Percentiles rank a stretch among this genome's conserved stretches.
These are phyloP conservation scores for Cornus controversa DNA, from an alignment of 148 eudicot species.

Conservation along the genomic window DNA sequence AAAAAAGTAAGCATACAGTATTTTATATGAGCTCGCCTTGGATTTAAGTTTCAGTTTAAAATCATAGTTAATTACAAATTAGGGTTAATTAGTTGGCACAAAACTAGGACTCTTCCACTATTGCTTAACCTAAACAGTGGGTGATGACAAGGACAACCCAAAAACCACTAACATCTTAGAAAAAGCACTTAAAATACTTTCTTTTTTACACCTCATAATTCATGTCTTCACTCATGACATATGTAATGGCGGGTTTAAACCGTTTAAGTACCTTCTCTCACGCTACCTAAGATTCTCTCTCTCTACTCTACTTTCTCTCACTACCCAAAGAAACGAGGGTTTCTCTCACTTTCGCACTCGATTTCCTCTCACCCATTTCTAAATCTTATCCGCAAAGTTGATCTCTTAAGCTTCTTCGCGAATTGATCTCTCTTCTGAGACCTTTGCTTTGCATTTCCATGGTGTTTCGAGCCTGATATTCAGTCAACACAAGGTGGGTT, in stretches of 20 bases:
- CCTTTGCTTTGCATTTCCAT: conserved; percentile 9
- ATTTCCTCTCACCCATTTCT: conserved; percentile 8
- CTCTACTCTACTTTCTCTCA: conserved; percentile 12
- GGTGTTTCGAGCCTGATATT: neutral
- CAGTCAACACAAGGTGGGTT: conserved; percentile 3
- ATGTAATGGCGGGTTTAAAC: conserved; percentile 6
- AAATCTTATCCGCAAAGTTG: neutral
- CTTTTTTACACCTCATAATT: neutral
- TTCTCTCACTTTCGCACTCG: conserved; percentile 18
- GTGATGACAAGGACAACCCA: too few species aligned
- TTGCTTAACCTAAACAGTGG: too few species aligned
- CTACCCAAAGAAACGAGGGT: conserved; percentile 16
- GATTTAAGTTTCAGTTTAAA: too few species aligned
- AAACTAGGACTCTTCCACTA: too few species aligned
- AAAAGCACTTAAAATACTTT: neutral
- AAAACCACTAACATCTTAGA: too few species aligned
- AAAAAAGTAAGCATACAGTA: too few species aligned
- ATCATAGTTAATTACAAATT: too few species aligned
- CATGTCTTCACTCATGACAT: neutral
- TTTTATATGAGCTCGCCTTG: too few species aligned
- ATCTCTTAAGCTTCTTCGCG: neutral
- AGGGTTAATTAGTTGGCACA: too few species aligned
- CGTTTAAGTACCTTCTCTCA: conserved; percentile 2
- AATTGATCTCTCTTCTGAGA: conserved; percentile 3
- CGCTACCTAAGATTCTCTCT: conserved; percentile 9